phyloP scores from a whole-genome alignment of 768 basidiomycete species.

The Russula ochroleuca region DNA sequence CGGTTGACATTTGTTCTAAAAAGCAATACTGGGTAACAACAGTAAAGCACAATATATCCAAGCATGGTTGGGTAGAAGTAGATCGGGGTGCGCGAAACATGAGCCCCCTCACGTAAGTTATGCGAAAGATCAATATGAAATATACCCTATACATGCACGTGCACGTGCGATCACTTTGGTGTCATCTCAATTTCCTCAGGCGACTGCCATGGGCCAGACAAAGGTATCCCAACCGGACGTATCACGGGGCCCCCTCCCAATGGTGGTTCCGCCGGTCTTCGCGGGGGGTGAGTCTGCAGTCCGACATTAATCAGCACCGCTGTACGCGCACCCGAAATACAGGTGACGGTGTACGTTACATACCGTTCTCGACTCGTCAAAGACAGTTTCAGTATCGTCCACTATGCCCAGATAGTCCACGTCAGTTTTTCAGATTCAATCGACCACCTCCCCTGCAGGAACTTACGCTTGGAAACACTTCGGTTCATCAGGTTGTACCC shows the following conservation, averaged over 20 bases:
- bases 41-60: conserved; percentile 1
- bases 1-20: background rate
- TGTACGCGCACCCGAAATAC: background rate
- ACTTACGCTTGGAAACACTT: conserved; percentile 16
- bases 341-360: conserved; percentile 2
- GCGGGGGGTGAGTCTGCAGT: conserved; percentile 21
- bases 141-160: background rate
- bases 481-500: conserved; percentile 21
- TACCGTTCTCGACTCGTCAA: conserved; percentile 38
- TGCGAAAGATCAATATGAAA: background rate
- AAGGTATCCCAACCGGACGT: conserved; percentile 2
- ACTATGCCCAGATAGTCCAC: conserved; percentile 31
- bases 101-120: conserved; percentile 4
- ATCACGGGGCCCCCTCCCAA: background rate
- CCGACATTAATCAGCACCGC: conserved; percentile 23
- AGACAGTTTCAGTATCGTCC: conserved; percentile 43
- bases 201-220: conserved; percentile 9
- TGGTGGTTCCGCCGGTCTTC: conserved; percentile 16
- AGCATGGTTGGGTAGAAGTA: conserved; percentile 6
- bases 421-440: background rate
- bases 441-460: background rate
- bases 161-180: conserved; percentile 14
- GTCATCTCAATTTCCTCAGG: conserved; percentile 34
- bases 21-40: background rate
- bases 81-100: conserved; percentile 15